Evolutionary conservation across 306 rosid species (phyloP).

Genomic region (Dryas alaskensis): DNA sequence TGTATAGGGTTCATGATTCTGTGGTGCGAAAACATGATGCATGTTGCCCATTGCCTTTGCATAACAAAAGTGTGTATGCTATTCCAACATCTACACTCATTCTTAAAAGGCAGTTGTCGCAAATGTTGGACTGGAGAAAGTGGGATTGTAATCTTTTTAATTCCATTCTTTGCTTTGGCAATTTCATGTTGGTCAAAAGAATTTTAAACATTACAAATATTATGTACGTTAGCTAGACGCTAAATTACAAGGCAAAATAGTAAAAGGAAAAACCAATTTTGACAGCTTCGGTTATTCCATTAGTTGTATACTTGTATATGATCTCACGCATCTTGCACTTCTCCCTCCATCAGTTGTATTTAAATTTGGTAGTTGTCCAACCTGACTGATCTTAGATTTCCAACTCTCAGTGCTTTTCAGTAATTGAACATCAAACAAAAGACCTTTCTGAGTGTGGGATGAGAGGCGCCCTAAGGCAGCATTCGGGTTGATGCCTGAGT

Average conservation of each 20-base stretch:
- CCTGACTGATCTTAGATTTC: not conserved
- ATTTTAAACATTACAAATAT: not conserved
- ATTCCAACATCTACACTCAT: no score
- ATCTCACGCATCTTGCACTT: not conserved
- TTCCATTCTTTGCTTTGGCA: no score
- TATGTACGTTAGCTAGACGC: not conserved
- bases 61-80: no score
- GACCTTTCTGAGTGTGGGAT: not conserved
- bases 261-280: not conserved
- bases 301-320: not conserved
- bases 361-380: constrained; percentile 3
- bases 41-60: no score
- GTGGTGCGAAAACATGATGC: no score
- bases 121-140: no score
- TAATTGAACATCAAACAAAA: not conserved
- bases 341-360: constrained; percentile 9
- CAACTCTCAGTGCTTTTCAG: not conserved
- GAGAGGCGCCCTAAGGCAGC: not conserved
- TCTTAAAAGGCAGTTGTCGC: no score
- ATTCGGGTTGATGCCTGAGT: not conserved
- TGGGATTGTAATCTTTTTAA: no score
- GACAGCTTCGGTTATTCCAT: not conserved
- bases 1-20: no score
- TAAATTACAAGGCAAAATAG: not conserved
- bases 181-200: no score